These are phyloP conservation scores for Eutypa lata DNA, from an alignment of 2,329 filamentous ascomycete genomes.

Conservation along the genomic window DNA sequence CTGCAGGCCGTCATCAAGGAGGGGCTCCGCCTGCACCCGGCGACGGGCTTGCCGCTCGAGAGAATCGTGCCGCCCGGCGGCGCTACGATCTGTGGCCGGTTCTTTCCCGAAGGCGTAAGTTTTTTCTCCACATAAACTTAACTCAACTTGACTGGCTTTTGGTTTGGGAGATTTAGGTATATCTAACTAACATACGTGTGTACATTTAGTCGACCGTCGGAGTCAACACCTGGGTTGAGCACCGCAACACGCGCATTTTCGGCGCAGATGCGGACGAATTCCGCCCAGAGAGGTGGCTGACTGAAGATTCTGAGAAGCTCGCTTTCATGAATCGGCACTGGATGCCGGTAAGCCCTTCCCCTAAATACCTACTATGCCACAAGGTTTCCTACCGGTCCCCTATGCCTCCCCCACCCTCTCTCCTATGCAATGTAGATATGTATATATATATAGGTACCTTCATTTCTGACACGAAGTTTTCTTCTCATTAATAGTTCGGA, in stretches of 20 bases:
- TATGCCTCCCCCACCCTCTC: neutral
- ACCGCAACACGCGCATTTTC: constrained; percentile 30
- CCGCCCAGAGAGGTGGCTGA: constrained; percentile 40
- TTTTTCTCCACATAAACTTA: neutral
- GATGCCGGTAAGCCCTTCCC: constrained; percentile 7
- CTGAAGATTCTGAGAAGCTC: constrained; percentile 19
- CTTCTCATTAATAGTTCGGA: constrained; percentile 29
- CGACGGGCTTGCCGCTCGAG: constrained; percentile 46
- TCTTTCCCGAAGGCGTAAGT: constrained; percentile 28
- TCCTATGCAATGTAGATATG: neutral
- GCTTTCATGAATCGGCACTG: constrained; percentile 23
- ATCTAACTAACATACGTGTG: neutral
- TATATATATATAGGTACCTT: too few relatives aligned
- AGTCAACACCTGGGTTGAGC: constrained; percentile 34
- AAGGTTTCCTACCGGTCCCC: neutral
- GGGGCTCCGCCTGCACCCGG: constrained; percentile 47
- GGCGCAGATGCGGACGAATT: constrained; percentile 32
- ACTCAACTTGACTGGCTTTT: neutral
- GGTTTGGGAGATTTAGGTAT: neutral
- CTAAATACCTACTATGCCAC: neutral
- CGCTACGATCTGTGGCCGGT: constrained; percentile 32
- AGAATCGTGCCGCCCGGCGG: constrained; percentile 45
- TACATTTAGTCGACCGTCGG: constrained; percentile 29
- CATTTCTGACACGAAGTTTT: too few relatives aligned
- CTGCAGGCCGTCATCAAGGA: constrained; percentile 53